Evolutionary conservation across 1,284 basidiomycete species (phyloP).

Genomic region (Apiotrichum siamense): DNA sequence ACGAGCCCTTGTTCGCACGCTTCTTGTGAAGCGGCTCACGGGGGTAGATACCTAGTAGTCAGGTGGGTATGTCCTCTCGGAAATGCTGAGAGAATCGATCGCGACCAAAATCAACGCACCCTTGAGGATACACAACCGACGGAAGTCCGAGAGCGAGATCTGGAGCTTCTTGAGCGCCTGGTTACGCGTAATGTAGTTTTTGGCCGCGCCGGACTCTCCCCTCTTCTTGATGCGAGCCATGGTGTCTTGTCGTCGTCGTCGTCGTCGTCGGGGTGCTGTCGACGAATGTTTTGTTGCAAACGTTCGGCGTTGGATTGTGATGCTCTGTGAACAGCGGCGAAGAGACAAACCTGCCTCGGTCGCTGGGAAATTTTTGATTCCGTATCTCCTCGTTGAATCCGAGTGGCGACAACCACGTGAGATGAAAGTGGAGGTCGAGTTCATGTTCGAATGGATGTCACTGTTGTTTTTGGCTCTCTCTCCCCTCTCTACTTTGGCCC

Average conservation of each 20-base stretch:
- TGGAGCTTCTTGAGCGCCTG: conserved; percentile 88
- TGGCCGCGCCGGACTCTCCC: conserved; percentile 88
- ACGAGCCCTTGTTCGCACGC: conserved; percentile 94
- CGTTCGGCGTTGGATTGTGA: neutral
- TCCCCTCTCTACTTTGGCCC: neutral
- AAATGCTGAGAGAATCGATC: no score
- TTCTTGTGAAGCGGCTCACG: conserved; percentile 89
- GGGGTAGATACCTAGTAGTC: conserved; percentile 81
- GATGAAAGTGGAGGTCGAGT: neutral
- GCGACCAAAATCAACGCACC: conserved; percentile 52
- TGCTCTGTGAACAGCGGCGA: no score
- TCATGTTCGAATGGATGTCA: neutral
- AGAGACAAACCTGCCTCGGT: no score
- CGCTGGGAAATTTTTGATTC: conserved; percentile 19
- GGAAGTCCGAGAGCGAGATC: conserved; percentile 94
- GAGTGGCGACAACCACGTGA: conserved; percentile 10
- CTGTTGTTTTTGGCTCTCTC: neutral
- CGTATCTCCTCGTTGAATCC: neutral
- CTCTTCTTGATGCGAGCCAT: conserved; percentile 89
- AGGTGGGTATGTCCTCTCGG: neutral
- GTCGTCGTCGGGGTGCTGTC: neutral
- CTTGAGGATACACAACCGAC: conserved; percentile 95
- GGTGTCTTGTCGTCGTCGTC: neutral
- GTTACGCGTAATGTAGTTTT: conserved; percentile 89
- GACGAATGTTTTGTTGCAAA: neutral